Conservation (phyloP, 805 yeast genomes). For the Yarrowia alimentaria region DNA sequence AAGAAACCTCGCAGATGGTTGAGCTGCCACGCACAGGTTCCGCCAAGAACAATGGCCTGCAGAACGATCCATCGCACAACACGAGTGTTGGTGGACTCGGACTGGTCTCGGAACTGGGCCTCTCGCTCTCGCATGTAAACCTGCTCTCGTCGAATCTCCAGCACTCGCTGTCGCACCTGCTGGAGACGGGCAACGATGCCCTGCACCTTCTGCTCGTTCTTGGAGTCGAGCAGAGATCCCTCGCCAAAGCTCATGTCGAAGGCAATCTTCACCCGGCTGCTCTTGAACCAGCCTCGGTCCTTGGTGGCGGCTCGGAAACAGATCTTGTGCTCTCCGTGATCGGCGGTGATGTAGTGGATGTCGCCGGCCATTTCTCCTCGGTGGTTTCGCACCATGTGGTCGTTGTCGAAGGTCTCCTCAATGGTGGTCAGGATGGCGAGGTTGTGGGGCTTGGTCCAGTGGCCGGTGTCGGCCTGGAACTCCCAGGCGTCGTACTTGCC, state of each 20-base stretch:
- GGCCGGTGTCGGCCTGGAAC: conserved; percentile 49
- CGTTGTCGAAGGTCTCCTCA: conserved; percentile 79
- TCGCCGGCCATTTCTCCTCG: conserved; percentile 59
- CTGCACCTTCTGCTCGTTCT: conserved; percentile 53
- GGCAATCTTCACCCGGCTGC: conserved; percentile 61
- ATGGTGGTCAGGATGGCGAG: conserved; percentile 66
- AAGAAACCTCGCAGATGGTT: conserved; percentile 76
- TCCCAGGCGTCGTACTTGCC: conserved; percentile 64
- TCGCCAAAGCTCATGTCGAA: conserved; percentile 73
- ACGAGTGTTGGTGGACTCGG: conserved; percentile 70
- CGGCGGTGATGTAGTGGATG: conserved; percentile 78
- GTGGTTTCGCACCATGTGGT: conserved; percentile 74
- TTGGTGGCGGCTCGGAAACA: conserved; percentile 61
- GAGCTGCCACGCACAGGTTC: conserved; percentile 74
- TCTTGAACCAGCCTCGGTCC: conserved; percentile 58
- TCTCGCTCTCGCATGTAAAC: conserved; percentile 62
- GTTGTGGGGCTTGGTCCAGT: conserved; percentile 50
- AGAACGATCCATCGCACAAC: conserved; percentile 72
- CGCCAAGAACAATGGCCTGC: conserved; percentile 65
- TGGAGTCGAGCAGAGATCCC: conserved; percentile 60
- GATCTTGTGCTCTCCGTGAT: conserved; percentile 79
- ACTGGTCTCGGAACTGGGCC: conserved; percentile 69
- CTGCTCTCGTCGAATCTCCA: conserved; percentile 64
- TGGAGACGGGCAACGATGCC: conserved; percentile 56
- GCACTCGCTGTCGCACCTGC: conserved; percentile 56